Percentiles rank a stretch among this genome's conserved stretches.
phyloP scores from a whole-genome alignment of 2,329 filamentous ascomycete genomes.

The Xylariales sp. region DNA sequence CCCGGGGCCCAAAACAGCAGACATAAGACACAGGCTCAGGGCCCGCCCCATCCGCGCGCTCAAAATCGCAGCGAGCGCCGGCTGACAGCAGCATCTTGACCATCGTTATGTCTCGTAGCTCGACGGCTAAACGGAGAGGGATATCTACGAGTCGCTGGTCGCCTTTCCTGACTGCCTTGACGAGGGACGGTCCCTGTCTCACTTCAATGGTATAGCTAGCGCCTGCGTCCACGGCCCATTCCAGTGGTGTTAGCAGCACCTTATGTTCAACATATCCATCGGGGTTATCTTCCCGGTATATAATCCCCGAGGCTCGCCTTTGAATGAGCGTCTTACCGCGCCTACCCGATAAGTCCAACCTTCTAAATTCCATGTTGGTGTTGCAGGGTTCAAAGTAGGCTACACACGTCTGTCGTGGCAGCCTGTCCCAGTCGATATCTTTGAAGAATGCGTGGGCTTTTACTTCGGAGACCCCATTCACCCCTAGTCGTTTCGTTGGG shows the following conservation, averaged over 20 bases:
- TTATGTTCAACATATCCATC: not conserved
- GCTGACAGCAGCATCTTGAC: conserved; percentile 1
- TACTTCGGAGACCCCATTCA: not conserved
- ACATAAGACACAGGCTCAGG: too few species aligned
- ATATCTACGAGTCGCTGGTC: conserved; percentile 12
- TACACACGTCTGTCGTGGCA: not conserved
- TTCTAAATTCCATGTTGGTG: not conserved
- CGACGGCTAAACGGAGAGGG: not conserved
- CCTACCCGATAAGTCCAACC: not conserved
- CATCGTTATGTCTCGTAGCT: not conserved
- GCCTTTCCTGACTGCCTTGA: conserved; percentile 18
- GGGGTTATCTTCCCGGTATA: not conserved
- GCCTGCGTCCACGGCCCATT: conserved; percentile 13
- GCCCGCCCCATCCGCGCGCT: not conserved
- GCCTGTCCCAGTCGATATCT: not conserved
- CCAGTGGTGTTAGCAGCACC: conserved; percentile 7
- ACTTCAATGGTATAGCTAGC: conserved; percentile 2
- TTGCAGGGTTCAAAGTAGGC: not conserved
- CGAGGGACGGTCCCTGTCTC: not conserved
- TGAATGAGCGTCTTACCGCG: not conserved
- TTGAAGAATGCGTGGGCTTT: not conserved
- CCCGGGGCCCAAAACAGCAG: too few species aligned
- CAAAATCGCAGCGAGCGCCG: conserved; percentile 5
- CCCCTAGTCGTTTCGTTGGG: not conserved
- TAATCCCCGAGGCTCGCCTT: not conserved